Evolutionary conservation across 2,329 filamentous ascomycete genomes (phyloP).

Genomic region (Elsinoe arachidis): DNA sequence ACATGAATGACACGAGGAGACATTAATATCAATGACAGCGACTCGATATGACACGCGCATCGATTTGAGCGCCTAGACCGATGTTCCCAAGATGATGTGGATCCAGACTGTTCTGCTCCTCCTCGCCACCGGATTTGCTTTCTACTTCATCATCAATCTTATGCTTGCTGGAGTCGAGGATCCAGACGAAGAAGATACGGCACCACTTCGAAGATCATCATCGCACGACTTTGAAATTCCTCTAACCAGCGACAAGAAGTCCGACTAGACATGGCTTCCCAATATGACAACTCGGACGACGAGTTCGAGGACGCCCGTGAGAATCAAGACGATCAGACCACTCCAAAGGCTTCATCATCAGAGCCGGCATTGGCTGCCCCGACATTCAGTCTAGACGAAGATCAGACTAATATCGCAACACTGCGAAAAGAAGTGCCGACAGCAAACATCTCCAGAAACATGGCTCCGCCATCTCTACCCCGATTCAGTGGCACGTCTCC

Average conservation of each 20-base stretch:
- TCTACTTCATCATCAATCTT: constrained; percentile 10
- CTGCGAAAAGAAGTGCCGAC: neutral
- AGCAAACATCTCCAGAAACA: neutral
- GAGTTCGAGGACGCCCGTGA: constrained; percentile 8
- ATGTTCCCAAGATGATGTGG: neutral
- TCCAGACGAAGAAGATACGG: neutral
- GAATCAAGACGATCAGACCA: constrained; percentile 18
- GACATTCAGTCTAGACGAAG: constrained; percentile 15
- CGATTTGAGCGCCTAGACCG: neutral
- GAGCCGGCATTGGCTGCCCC: constrained; percentile 17
- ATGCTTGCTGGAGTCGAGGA: constrained; percentile 10
- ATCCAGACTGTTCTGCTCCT: neutral
- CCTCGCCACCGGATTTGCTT: constrained; percentile 6
- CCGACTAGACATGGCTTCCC: neutral
- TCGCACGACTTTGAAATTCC: neutral
- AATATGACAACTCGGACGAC: constrained; percentile 4
- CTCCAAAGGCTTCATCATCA: constrained; percentile 24
- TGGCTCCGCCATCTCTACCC: constrained; percentile 14
- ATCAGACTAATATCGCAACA: neutral
- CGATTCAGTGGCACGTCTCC: constrained; percentile 29
- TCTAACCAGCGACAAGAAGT: neutral
- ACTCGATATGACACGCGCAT: neutral
- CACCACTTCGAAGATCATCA: neutral
- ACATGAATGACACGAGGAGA: neutral
- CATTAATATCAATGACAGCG: neutral